Percentiles rank a stretch among this genome's conserved stretches.
Evolutionary conservation across 495 filamentous ascomycete genomes (phyloP).

Genomic region (Rhypophila decipiens): DNA sequence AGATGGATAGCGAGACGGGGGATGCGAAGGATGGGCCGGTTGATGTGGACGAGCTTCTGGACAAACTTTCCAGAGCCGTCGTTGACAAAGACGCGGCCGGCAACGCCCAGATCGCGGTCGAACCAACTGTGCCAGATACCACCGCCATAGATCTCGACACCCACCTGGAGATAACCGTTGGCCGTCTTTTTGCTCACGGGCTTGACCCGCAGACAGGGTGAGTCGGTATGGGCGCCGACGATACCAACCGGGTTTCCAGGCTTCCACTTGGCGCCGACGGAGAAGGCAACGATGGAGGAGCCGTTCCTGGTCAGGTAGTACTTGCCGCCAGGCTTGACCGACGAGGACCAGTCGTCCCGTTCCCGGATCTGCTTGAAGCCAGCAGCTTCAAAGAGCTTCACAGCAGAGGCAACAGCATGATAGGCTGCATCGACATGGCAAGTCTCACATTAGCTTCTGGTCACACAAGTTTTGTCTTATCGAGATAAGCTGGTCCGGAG

Average conservation of each 20-base stretch:
- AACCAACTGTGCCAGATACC: slow-evolving; percentile 86
- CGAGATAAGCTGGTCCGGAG: background rate
- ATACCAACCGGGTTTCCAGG: slow-evolving; percentile 90
- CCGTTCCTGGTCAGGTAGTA: slow-evolving; percentile 95
- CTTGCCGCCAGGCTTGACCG: slow-evolving; percentile 78
- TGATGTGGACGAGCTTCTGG: slow-evolving; percentile 84
- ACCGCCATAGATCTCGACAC: slow-evolving; percentile 93
- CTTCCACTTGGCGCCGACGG: slow-evolving; percentile 87
- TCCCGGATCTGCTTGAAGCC: slow-evolving; percentile 89
- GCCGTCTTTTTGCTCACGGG: slow-evolving; percentile 79
- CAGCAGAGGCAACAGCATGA: slow-evolving; percentile 80
- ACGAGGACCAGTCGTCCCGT: slow-evolving; percentile 78
- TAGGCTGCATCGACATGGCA: no score
- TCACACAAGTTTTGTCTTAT: background rate
- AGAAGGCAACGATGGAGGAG: slow-evolving; percentile 91
- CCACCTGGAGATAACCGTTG: slow-evolving; percentile 91
- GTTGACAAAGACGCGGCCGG: slow-evolving; percentile 80
- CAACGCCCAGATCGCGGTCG: slow-evolving; percentile 87
- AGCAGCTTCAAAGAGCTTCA: slow-evolving; percentile 65
- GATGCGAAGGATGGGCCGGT: slow-evolving; percentile 83
- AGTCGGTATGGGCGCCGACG: slow-evolving; percentile 96
- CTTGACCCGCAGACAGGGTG: slow-evolving; percentile 83
- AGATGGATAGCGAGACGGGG: slow-evolving; percentile 92
- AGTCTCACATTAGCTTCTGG: no score
- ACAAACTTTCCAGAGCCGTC: slow-evolving; percentile 66